Percentiles rank a stretch among this genome's conserved stretches.
phyloP scores from a whole-genome alignment of 1,284 basidiomycete species.

The Ustilago xerochloae region DNA sequence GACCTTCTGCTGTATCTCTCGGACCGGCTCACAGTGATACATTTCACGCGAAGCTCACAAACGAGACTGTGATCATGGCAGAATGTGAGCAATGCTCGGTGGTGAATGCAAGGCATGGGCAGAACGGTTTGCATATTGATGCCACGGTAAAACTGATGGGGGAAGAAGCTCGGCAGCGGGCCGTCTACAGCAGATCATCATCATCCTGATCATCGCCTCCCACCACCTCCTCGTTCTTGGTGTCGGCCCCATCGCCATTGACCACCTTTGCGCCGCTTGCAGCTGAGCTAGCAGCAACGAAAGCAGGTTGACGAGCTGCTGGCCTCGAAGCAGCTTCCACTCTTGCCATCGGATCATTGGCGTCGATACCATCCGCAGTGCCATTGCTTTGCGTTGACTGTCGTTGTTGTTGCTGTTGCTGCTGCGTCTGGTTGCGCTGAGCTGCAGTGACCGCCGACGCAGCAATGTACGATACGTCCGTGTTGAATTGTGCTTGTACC shows the following conservation, averaged over 20 bases:
- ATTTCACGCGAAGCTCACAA: no score
- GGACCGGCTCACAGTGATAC: no score
- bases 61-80: no score
- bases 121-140: background rate
- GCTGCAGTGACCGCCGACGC: constrained; percentile 59
- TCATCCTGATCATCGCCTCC: constrained; percentile 63
- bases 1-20: background rate
- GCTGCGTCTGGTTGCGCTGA: constrained; percentile 29
- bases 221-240: constrained; percentile 53
- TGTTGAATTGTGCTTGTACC: constrained; percentile 98
- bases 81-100: no score
- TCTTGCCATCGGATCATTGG: constrained; percentile 73
- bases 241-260: constrained; percentile 70
- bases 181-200: constrained; percentile 60
- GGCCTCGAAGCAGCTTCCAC: constrained; percentile 62
- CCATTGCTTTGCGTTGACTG: constrained; percentile 52
- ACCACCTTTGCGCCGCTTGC: constrained; percentile 74
- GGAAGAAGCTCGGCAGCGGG: no score
- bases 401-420: constrained; percentile 14
- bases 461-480: constrained; percentile 76
- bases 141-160: no score
- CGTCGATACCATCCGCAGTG: constrained; percentile 65
- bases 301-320: constrained; percentile 23
- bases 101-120: no score
- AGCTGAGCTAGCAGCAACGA: constrained; percentile 68